Evolutionary conservation across 257 asterid genomes (phyloP), one percentile per base, ranked within the genome.

Genomic region (Petunia secreta): DNA sequence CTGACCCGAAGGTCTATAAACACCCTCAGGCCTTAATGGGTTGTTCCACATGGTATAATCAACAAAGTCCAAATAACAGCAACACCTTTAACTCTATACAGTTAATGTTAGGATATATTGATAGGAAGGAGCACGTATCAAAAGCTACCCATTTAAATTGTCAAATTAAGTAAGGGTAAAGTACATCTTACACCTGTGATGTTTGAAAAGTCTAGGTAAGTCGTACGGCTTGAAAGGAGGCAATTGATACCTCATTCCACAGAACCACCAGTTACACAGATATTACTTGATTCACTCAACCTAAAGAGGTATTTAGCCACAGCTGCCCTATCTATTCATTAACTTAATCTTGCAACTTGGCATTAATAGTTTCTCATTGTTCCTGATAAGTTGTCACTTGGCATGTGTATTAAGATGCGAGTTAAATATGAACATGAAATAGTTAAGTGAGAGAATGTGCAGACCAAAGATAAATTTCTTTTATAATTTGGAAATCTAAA

Each of bases 221-320:
- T 60, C 34, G 25, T 25, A 48, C 1, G 13, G 44, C 43, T 46
- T 48, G 1, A 34, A 71, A 71, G 25, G 43, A 71, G 9, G 34
- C 77, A 71, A 71, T 14, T 7, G 41, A 34, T 10, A 71, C 59
- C 43, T 10, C 77, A 25, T 48, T 71, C 40, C 43, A 34, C 5
- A 37, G 77, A 71, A 71, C 60, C 11, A 71, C 43, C 58, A 25
- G 43, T 2, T 14, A 71, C 15, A 71, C 60, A 71, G 75, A 16
- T 48, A 34, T 14, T 25, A 48, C 59, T 6, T 71, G 11, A 10
- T 34, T 69, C 77, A 71, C 11, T 9, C 34, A 34, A 48, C 60
- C n/a, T 34, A 34, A 48, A 48, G 60, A 71, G 34, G 77, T 43
- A 71, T 54, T 3, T 55, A 48, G 43, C 59, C 34, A 71, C 44